A percentile compares a stretch with the other conserved stretches of the same genome.
phyloP scores from a whole-genome alignment of 106 monocot genomes.

The Dioscorea alata region DNA sequence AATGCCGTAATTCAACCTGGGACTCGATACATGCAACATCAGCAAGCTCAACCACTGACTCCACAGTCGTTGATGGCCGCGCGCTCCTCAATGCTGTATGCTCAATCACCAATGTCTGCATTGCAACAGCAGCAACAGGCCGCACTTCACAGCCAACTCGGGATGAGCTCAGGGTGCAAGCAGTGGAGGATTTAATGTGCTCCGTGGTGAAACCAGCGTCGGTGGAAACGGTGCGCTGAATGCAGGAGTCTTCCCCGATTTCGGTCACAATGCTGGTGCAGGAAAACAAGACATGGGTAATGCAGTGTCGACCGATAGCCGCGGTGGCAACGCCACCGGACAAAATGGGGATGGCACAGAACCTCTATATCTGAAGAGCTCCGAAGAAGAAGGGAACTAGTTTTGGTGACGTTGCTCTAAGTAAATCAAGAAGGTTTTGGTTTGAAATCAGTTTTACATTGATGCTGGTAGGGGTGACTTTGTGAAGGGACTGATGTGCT shows the following conservation, averaged over 20 bases:
- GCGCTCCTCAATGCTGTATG: conserved; percentile 67
- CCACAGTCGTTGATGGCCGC: conserved; percentile 61
- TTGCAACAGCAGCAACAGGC: conserved; percentile 55
- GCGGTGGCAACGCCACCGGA: conserved; percentile 39
- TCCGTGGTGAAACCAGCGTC: conserved; percentile 54
- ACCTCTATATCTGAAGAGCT: conserved; percentile 49
- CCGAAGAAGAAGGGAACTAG: conserved; percentile 61
- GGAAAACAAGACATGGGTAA: conserved; percentile 35
- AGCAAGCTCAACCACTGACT: conserved; percentile 54
- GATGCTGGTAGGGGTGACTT: too few relatives aligned
- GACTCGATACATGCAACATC: conserved; percentile 58
- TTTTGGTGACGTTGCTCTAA: too few relatives aligned
- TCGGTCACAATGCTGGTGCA: conserved; percentile 22
- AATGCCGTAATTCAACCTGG: conserved; percentile 59
- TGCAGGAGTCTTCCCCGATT: conserved; percentile 55
- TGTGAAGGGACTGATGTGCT: too few relatives aligned
- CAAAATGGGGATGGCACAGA: conserved; percentile 58
- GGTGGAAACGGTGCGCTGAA: conserved; percentile 13
- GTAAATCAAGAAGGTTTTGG: too few relatives aligned
- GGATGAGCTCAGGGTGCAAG: conserved; percentile 45
- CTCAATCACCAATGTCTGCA: conserved; percentile 60
- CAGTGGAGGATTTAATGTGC: conserved; percentile 58
- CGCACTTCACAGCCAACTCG: conserved; percentile 46
- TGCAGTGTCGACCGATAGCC: conserved; percentile 24
- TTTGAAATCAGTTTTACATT: too few relatives aligned